Conservation (phyloP, 768 basidiomycete genomes). For the Pleurotus pulmonarius region DNA sequence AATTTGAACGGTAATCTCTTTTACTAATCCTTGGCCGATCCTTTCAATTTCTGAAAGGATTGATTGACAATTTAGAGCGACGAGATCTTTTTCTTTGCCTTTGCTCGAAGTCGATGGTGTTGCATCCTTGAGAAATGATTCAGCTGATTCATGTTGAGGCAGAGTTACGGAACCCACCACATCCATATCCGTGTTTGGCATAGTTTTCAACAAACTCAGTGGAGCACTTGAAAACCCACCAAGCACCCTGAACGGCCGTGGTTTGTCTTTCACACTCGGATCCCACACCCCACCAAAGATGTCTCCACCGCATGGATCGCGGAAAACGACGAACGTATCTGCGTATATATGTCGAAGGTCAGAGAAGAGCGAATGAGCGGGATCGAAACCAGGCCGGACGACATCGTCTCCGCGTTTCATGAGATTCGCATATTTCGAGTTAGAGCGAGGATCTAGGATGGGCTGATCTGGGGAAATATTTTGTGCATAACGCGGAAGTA, state of each 20-base stretch:
- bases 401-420: conserved; percentile 18
- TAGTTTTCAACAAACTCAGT: not conserved
- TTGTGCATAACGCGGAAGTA: conserved; percentile 73
- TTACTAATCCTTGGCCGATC: conserved; percentile 67
- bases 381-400: conserved; percentile 75
- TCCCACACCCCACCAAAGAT: conserved; percentile 87
- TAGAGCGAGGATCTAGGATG: conserved; percentile 24
- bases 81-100: conserved; percentile 53
- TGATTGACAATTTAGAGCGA: conserved; percentile 61
- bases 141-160: not conserved
- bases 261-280: conserved; percentile 51
- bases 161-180: not conserved
- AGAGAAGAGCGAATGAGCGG: conserved; percentile 57
- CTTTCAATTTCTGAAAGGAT: conserved; percentile 75
- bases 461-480: conserved; percentile 47
- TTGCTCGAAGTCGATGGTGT: conserved; percentile 20
- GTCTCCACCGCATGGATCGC: conserved; percentile 77
- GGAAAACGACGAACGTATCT: conserved; percentile 80
- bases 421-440: conserved; percentile 45
- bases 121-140: not conserved
- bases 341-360: conserved; percentile 70
- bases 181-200: not conserved
- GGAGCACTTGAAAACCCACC: conserved; percentile 78
- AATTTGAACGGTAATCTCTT: conserved; percentile 34
- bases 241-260: conserved; percentile 74